phyloP scores from a whole-genome alignment of 2,329 filamentous ascomycete genomes.

The Ceratocystis colombiana region DNA sequence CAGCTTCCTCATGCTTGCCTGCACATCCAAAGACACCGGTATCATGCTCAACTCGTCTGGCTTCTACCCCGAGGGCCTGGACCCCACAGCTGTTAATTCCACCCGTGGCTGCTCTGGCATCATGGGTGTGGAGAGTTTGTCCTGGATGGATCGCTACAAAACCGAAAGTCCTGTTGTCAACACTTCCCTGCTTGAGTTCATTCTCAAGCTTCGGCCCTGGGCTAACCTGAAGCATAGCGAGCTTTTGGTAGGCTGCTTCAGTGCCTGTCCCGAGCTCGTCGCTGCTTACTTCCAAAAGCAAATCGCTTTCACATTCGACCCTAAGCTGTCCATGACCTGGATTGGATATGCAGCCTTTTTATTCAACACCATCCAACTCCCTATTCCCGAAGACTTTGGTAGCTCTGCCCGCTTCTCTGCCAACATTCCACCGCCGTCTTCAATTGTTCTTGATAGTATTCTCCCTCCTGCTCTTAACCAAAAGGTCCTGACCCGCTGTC shows the following conservation, averaged over 20 bases:
- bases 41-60: constrained; percentile 66
- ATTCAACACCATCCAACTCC: constrained; percentile 67
- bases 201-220: constrained; percentile 71
- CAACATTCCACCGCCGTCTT: constrained; percentile 63
- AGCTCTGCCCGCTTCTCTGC: constrained; percentile 49
- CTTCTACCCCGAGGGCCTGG: constrained; percentile 69
- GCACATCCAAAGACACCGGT: constrained; percentile 62
- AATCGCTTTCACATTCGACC: constrained; percentile 73
- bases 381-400: constrained; percentile 63
- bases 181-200: constrained; percentile 64
- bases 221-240: constrained; percentile 71
- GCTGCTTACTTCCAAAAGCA: constrained; percentile 79
- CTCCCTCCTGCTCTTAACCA: constrained; percentile 73
- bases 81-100: constrained; percentile 38
- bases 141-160: constrained; percentile 58
- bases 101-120: constrained; percentile 35
- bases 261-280: constrained; percentile 71
- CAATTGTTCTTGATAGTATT: constrained; percentile 73
- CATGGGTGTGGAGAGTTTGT: constrained; percentile 57
- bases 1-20: constrained; percentile 62
- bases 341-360: constrained; percentile 85
- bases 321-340: constrained; percentile 88
- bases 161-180: constrained; percentile 67
- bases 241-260: constrained; percentile 69
- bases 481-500: constrained; percentile 66